A percentile compares a stretch with the other conserved stretches of the same genome.
These are phyloP conservation scores for Cryptosporidium sp. DNA, from an alignment of 169 alveolate species.

Conservation along the genomic window DNA sequence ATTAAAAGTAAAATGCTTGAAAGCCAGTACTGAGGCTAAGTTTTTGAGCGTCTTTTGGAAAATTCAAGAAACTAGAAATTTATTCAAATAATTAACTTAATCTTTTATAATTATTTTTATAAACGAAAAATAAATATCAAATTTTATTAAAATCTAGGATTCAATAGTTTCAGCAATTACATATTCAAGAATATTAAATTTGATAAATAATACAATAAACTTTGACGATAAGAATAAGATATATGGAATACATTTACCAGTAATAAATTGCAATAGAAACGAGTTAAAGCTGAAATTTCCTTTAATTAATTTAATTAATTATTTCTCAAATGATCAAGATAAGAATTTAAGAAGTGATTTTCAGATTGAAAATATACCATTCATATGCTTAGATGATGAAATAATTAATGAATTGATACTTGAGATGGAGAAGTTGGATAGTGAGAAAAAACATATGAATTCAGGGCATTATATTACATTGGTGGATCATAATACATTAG, in stretches of 20 bases:
- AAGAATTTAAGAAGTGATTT: not conserved
- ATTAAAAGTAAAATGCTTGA: not conserved
- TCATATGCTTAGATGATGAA: constrained; percentile 34
- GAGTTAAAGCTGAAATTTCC: constrained; percentile 24
- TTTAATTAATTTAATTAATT: not conserved
- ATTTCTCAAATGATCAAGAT: constrained; percentile 7
- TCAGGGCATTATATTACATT: constrained; percentile 18
- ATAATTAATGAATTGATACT: not conserved
- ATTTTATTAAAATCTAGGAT: constrained; percentile 14
- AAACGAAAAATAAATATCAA: no score
- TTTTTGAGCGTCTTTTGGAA: no score
- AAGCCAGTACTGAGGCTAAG: no score
- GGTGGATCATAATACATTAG: constrained; percentile 48
- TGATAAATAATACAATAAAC: not conserved
- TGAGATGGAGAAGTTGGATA: not conserved
- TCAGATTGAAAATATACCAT: constrained; percentile 18
- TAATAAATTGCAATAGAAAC: constrained; percentile 18
- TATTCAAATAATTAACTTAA: not conserved
- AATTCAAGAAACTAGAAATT: not conserved
- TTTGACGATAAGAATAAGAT: not conserved
- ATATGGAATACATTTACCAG: constrained; percentile 34
- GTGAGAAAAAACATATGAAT: not conserved
- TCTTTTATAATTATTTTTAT: not conserved
- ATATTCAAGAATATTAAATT: constrained; percentile 37
- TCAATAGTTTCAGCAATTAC: constrained; percentile 47